Percentiles rank a stretch among this genome's conserved stretches.
Evolutionary conservation across 306 rosid genomes (phyloP).

Genomic region (Vigna hirtella): DNA sequence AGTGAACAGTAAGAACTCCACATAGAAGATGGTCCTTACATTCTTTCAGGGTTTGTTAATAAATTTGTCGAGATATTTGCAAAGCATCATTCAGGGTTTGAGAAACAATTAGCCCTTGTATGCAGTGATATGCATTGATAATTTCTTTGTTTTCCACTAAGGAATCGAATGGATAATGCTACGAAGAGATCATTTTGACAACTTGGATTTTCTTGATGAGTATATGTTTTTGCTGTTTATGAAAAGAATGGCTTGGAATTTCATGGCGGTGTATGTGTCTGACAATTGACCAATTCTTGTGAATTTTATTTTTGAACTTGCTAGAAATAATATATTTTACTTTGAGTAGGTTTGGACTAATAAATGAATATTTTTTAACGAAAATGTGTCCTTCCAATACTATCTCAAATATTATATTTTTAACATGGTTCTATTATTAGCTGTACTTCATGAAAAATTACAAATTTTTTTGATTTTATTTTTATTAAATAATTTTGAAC

Average conservation of each 20-base stretch:
- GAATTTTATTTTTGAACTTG: too few relatives aligned
- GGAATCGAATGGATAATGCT: conserved; percentile 8
- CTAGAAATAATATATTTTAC: too few relatives aligned
- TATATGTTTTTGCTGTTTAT: not conserved
- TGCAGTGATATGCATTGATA: conserved; percentile 16
- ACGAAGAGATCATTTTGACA: not conserved
- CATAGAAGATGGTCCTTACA: conserved; percentile 17
- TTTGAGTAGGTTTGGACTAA: too few relatives aligned
- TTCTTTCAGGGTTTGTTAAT: not conserved
- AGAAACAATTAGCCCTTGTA: conserved; percentile 23
- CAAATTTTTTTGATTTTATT: too few relatives aligned
- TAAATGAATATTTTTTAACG: too few relatives aligned
- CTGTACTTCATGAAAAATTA: too few relatives aligned
- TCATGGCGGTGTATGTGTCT: too few relatives aligned
- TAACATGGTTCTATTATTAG: too few relatives aligned
- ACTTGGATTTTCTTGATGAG: conserved; percentile 12
- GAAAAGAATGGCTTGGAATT: not conserved
- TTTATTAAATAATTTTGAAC: too few relatives aligned
- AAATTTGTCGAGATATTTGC: conserved; percentile 11
- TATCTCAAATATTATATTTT: too few relatives aligned
- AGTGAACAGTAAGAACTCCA: conserved; percentile 51
- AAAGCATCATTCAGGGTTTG: conserved; percentile 8
- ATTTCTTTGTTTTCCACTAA: not conserved
- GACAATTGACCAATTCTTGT: too few relatives aligned
- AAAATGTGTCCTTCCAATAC: too few relatives aligned